Evolutionary conservation across 495 filamentous ascomycete species (phyloP), one percentile per base, ranked within the genome.

Genomic region (Aspergillus carlsbadensis): DNA sequence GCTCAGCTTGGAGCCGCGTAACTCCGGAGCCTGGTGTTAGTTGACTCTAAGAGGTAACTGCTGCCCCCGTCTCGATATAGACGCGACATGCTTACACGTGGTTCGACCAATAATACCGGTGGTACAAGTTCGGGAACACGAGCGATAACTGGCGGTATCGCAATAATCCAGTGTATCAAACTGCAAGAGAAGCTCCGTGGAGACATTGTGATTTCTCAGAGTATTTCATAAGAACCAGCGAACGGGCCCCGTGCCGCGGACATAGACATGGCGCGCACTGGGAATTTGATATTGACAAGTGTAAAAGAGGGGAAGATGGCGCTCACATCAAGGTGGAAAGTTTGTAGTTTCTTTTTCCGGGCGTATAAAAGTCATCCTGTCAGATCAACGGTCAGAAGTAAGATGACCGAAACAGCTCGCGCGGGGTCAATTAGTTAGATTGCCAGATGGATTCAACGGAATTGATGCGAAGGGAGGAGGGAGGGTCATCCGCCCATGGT

Each of bases 401-500:
- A 43, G 29, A 43, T 26, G 36, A 37, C 46, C 21, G 37, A 50
- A 54, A 18, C 8, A 44, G 40, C 17, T 42, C 22, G 37, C 45
- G 54, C 54, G 54, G 54, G 54, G 54, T 57, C 34, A 50, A 37
- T 14, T 26, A 57, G 45, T 31, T 36, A 15, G 39, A 18, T 37
- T 55, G 33, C 31, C 5, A 56, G 3, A 29, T 29, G 26, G 26
- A 29, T 47, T 13, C 20, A 41, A 45, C 53, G 34, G 29, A 31
- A 17, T 22, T 34, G 54, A 49, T 48, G 45, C 34, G 29, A 54
- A 37, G 15, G 20, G 31, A n/a, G 31, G n/a, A n/a, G 29, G 14
- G 41, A 50, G 54, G 24, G 45, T 57, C 54, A 43, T 21, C 45
- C 37, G 54, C 26, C 45, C 54, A 49, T 57, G 45, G 54, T 50